Evolutionary conservation across 2,329 filamentous ascomycete species (phyloP).

Genomic region (Aureobasidium melanogenum): DNA sequence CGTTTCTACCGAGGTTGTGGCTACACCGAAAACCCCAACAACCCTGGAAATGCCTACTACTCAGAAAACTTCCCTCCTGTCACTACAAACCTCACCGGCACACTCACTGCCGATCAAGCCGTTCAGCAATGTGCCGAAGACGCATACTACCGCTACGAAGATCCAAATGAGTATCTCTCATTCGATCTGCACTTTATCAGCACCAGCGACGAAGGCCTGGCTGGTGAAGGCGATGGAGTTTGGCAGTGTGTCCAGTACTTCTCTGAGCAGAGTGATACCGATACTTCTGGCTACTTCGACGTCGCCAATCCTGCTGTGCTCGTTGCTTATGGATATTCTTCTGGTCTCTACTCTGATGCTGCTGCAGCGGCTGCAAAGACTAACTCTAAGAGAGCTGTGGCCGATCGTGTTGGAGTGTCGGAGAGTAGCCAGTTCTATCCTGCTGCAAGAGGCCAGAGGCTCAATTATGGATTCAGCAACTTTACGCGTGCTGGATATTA

Average conservation of each 20-base stretch:
- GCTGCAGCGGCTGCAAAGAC: background rate
- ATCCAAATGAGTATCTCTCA: constrained; percentile 4
- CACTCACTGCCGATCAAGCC: background rate
- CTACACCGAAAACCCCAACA: constrained; percentile 1
- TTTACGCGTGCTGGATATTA: background rate
- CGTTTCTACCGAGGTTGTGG: constrained; percentile 8
- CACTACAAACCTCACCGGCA: background rate
- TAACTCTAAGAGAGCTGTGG: background rate
- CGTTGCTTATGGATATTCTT: constrained; percentile 1
- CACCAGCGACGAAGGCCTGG: background rate
- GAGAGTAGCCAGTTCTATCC: background rate
- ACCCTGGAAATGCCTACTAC: constrained; percentile 2
- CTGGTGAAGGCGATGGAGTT: background rate
- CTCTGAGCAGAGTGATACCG: constrained; percentile 1
- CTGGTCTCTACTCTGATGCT: constrained; percentile 2
- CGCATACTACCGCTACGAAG: background rate
- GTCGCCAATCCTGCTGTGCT: background rate
- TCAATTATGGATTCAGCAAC: background rate
- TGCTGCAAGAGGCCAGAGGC: background rate
- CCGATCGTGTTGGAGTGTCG: background rate
- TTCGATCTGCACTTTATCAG: constrained; percentile 9
- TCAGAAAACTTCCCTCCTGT: constrained; percentile 6
- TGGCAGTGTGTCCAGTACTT: constrained; percentile 8
- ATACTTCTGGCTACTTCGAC: constrained; percentile 1
- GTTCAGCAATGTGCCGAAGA: background rate